Percentiles rank a stretch among this genome's conserved stretches.
Conservation (phyloP, 2,329 filamentous ascomycete species). For the Hymenoscyphus occultus region DNA sequence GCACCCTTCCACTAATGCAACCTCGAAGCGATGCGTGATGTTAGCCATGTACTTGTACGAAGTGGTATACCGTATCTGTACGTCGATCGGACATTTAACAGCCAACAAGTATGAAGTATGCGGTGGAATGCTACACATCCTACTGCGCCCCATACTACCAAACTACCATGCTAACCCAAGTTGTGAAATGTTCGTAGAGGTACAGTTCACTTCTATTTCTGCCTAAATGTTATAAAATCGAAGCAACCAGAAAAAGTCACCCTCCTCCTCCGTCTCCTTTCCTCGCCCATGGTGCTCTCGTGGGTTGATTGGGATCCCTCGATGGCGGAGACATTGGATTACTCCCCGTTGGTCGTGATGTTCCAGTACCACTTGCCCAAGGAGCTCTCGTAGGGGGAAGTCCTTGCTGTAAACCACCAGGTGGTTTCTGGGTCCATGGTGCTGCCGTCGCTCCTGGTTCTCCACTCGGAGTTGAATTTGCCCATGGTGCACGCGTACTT, state of each 20-base stretch:
- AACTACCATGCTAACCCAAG: not conserved
- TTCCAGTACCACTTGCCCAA: conserved; percentile 27
- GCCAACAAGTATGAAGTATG: not conserved
- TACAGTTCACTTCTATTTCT: not conserved
- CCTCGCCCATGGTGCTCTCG: conserved; percentile 17
- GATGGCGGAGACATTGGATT: not conserved
- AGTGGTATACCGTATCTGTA: not conserved
- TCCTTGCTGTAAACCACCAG: not conserved
- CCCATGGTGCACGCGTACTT: conserved; percentile 33
- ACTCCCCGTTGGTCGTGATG: conserved; percentile 9
- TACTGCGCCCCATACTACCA: not conserved
- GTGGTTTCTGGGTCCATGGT: conserved; percentile 3
- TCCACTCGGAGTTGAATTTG: conserved; percentile 15
- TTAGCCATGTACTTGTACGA: not conserved
- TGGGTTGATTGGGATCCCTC: not conserved
- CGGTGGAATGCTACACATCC: not conserved
- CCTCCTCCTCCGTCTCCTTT: conserved; percentile 6
- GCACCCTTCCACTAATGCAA: not conserved
- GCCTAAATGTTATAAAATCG: not conserved
- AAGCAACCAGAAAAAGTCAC: not conserved
- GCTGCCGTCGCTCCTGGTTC: not conserved
- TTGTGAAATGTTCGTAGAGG: not conserved
- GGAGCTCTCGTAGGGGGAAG: conserved; percentile 31
- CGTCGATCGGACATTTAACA: not conserved
- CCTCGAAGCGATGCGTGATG: conserved; percentile 4